phyloP scores from a whole-genome alignment of 108 stramenopile species.

The Discostella pseudostelligera region DNA sequence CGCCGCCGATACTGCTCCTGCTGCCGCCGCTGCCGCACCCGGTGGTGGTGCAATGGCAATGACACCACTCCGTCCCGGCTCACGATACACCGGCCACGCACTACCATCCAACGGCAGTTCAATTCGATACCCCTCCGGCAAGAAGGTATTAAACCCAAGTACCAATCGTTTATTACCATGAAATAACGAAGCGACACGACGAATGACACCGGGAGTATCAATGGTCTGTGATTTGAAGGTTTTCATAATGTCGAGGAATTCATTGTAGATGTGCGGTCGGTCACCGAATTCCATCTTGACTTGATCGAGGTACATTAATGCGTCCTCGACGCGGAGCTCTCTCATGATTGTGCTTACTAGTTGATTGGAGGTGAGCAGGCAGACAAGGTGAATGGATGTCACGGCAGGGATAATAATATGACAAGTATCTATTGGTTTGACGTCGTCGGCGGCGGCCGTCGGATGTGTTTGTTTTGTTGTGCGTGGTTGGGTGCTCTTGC shows the following conservation, averaged over 20 bases:
- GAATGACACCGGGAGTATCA: conserved; percentile 98
- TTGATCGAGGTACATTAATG: conserved; percentile 98
- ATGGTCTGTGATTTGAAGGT: conserved; percentile 94
- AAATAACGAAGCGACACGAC: conserved; percentile 92
- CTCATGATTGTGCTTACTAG: conserved; percentile 73
- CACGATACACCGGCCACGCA: conserved; percentile 77
- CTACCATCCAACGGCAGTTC: conserved; percentile 81
- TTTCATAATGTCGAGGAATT: conserved; percentile 99
- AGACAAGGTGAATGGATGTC: too few species aligned
- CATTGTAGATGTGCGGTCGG: conserved; percentile 98
- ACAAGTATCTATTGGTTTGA: too few species aligned
- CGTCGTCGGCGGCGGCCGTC: too few species aligned
- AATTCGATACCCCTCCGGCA: conserved; percentile 99
- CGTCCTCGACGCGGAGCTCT: conserved; percentile 96
- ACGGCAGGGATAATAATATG: too few species aligned
- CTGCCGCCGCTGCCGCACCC: conserved; percentile 15
- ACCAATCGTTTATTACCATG: conserved; percentile 96
- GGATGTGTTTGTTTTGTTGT: too few species aligned
- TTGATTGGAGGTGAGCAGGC: too few species aligned
- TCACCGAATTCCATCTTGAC: conserved; percentile 98
- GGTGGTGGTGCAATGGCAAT: conserved; percentile 52
- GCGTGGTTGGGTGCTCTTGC: too few species aligned
- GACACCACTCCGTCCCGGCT: conserved; percentile 68
- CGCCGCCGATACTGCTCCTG: conserved; percentile 4
- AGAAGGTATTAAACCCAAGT: conserved; percentile 98